phyloP scores from a whole-genome alignment of 306 rosid species.

The Adenanthera pavonina region DNA sequence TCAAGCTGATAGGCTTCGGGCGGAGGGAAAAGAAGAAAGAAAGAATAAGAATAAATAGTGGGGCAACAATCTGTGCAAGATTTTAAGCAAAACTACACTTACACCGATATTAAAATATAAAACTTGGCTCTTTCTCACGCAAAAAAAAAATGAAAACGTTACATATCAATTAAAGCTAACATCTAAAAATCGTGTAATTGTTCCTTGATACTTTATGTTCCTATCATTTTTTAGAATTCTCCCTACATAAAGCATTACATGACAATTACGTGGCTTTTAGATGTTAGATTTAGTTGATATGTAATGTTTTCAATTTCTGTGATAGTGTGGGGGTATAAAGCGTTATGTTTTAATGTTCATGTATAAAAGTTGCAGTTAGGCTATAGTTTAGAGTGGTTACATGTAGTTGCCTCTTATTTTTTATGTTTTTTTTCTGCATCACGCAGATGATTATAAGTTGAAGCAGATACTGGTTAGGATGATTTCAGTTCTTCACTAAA shows the following conservation, averaged over 20 bases:
- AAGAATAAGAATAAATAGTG: neutral
- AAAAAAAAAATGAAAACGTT: neutral
- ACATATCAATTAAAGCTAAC: neutral
- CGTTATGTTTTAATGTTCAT: neutral
- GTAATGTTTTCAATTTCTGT: neutral
- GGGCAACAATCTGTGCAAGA: neutral
- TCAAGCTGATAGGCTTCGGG: neutral
- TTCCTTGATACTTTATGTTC: neutral
- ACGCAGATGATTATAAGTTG: neutral
- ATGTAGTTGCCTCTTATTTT: neutral
- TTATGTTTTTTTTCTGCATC: neutral
- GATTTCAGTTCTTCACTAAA: neutral
- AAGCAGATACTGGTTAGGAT: neutral
- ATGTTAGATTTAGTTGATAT: neutral
- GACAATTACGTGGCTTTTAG: neutral
- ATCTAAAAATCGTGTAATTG: neutral
- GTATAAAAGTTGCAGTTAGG: neutral
- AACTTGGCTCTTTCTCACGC: neutral
- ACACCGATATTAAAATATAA: neutral
- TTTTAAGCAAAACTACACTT: neutral
- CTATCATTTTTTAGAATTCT: neutral
- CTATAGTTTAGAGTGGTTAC: slow-evolving; percentile 3
- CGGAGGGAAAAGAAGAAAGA: neutral
- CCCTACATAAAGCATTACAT: neutral
- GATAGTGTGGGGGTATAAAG: neutral